Base-by-base conservation (phyloP, 2,329 filamentous ascomycete species). In the Dothideomycetes sp. region DNA sequence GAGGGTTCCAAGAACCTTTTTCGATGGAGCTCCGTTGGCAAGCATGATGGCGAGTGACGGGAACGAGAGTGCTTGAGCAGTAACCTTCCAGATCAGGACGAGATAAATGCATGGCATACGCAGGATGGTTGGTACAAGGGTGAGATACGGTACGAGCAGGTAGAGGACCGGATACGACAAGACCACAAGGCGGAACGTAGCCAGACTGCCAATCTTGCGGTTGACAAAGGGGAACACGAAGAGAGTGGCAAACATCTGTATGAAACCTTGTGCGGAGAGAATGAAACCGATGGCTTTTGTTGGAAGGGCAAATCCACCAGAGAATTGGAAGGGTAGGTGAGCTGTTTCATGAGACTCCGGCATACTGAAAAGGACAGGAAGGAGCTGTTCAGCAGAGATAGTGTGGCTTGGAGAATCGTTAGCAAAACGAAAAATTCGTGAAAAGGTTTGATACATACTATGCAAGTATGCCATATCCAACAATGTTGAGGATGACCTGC, bases 321-420 rank as follows among this genome's bases (percentile, higher is more conserved):
- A 78, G 52, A 98, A 96, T 52, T 83, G 82, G 69, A 98, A 91
- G 0, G 89, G 89, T 2, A 94, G 72, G 10, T 71, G 48, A 53
- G 68, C 63, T n/a, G 63, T 52, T 12, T 62, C 58, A 19, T 68
- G 47, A 56, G 74, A 62, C 55, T 72, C 57, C 53, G 71, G 58
- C 31, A 84, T 84, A 60, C 84, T 89, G 56, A 98, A 76, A 51
- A 98, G 86, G 2, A 95, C 84, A 0, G 91, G 89, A 52, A 96
- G 80, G 34, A 96, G 74, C 56, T 94, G 84, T 62, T 98, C 91
- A 53, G 94, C 91, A 0, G 88, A 93, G 64, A 98, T 95, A 10
- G 89, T 95, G 65, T 96, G 89, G 66, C 88, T 94, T n/a, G 54
- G 28, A 47, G 22, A 24, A 20, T 12, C 23, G 40, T 28, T 16